Conservation (phyloP, 306 rosid species). For the Citrullus amarus region DNA sequence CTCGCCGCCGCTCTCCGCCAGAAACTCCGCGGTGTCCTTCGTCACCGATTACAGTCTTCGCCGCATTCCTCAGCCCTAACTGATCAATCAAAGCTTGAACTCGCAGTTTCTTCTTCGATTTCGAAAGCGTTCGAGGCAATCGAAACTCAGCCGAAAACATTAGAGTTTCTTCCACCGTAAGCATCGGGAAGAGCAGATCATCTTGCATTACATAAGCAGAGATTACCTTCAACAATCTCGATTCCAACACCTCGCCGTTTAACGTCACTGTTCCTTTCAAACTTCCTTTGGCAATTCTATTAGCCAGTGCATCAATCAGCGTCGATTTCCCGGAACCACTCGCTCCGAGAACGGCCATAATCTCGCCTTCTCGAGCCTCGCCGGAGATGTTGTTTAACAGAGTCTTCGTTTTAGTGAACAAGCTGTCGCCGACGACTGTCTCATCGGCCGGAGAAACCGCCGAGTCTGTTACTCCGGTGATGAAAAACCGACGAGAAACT, state of each 20-base stretch:
- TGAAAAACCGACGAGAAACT: conserved; percentile 18
- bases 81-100: conserved; percentile 83
- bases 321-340: conserved; percentile 95
- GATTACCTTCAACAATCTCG: conserved; percentile 65
- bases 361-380: conserved; percentile 83
- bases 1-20: conserved; percentile 88
- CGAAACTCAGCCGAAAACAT: conserved; percentile 88
- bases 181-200: conserved; percentile 90
- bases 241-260: conserved; percentile 68
- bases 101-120: conserved; percentile 64
- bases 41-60: conserved; percentile 68
- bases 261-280: conserved; percentile 64
- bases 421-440: conserved; percentile 24
- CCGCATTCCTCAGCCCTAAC: conserved; percentile 73
- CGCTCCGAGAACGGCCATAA: conserved; percentile 84
- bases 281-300: conserved; percentile 72
- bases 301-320: conserved; percentile 77
- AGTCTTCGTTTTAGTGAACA: conserved; percentile 42
- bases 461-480: not conserved
- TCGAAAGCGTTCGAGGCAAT: conserved; percentile 55
- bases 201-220: conserved; percentile 98
- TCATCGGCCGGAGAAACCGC: conserved; percentile 15
- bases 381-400: conserved; percentile 75
- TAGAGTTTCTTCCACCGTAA: conserved; percentile 86
- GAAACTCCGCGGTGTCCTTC: conserved; percentile 97